Evolutionary conservation across 2,329 filamentous ascomycete species (phyloP).

Genomic region (Neonectria hederae): DNA sequence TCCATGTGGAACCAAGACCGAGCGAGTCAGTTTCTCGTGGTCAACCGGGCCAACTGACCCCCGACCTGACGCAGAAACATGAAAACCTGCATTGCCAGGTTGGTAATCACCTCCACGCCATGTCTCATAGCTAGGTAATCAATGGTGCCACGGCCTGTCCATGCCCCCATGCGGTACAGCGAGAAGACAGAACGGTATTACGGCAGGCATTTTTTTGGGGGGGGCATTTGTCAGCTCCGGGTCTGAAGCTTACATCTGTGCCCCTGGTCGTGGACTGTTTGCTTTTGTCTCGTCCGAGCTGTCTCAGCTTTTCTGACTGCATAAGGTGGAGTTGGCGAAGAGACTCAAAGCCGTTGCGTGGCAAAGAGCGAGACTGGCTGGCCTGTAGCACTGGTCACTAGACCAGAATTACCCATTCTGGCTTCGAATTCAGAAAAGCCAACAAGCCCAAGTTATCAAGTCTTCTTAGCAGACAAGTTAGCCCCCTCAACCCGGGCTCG

Average conservation of each 20-base stretch:
- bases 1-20: neutral
- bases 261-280: neutral
- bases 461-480: neutral
- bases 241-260: neutral
- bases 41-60: neutral
- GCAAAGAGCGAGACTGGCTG: neutral
- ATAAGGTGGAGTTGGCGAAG: neutral
- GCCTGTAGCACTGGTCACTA: too few species aligned
- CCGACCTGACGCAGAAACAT: neutral
- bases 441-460: neutral
- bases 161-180: neutral
- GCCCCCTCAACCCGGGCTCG: neutral
- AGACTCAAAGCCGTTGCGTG: neutral
- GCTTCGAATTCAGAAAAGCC: neutral
- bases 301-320: neutral
- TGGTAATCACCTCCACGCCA: slow-evolving; percentile 9
- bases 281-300: neutral
- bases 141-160: neutral
- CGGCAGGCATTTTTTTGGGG: too few species aligned
- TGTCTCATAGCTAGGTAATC: neutral
- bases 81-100: neutral
- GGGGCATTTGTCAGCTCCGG: slow-evolving; percentile 13
- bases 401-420: too few species aligned
- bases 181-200: neutral
- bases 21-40: neutral